Conservation (phyloP, 768 basidiomycete genomes). For the Rhodotorula taiwanensis region DNA sequence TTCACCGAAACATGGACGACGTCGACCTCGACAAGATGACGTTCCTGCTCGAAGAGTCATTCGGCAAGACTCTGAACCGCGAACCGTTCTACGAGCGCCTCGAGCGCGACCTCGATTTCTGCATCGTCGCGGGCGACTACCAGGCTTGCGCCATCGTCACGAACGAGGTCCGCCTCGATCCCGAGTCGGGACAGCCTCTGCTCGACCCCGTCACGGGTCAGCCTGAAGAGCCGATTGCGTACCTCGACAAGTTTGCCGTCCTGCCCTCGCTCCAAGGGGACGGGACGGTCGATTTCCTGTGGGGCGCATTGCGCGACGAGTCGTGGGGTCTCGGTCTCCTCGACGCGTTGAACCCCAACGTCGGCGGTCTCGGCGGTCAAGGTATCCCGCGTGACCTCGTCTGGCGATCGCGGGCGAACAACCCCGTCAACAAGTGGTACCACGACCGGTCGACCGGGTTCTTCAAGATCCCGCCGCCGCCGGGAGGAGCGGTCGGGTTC, state of each 20-base stretch:
- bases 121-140: constrained; percentile 91
- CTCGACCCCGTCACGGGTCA: background rate
- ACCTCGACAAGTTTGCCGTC: constrained; percentile 98
- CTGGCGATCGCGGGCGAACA: constrained; percentile 86
- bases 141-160: constrained; percentile 92
- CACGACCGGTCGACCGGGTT: constrained; percentile 93
- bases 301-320: constrained; percentile 97
- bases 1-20: constrained; percentile 56
- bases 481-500: constrained; percentile 53
- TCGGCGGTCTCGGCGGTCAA: constrained; percentile 73
- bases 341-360: constrained; percentile 89
- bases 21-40: constrained; percentile 71
- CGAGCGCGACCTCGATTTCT: constrained; percentile 72
- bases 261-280: constrained; percentile 91
- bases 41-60: constrained; percentile 77
- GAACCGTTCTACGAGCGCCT: constrained; percentile 72
- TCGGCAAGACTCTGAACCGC: constrained; percentile 64
- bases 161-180: constrained; percentile 44
- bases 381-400: constrained; percentile 91
- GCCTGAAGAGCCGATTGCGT: constrained; percentile 55
- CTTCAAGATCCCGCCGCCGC: constrained; percentile 53
- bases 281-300: constrained; percentile 97
- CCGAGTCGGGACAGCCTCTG: background rate
- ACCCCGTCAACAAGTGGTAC: constrained; percentile 99
- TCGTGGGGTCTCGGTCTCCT: constrained; percentile 91